A percentile compares a stretch with the other conserved stretches of the same genome.
These are phyloP conservation scores for Dioscorea alata DNA, from an alignment of 106 monocot genomes.

Conservation along the genomic window DNA sequence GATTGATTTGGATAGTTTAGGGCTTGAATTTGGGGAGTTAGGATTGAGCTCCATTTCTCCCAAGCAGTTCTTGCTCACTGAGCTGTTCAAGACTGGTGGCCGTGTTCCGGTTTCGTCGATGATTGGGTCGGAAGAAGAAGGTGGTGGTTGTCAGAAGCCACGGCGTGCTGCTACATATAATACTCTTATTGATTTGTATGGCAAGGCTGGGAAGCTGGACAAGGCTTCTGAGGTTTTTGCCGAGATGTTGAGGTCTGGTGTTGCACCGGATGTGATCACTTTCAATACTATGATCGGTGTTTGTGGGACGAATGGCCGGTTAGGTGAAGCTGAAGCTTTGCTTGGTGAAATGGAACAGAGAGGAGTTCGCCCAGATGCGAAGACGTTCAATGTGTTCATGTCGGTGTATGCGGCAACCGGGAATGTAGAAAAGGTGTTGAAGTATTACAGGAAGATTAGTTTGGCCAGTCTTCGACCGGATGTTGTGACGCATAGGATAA, in stretches of 20 bases:
- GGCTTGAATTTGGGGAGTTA: not conserved
- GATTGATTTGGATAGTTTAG: constrained; percentile 32
- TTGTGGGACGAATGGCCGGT: constrained; percentile 42
- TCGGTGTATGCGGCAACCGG: constrained; percentile 38
- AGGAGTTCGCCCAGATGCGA: constrained; percentile 49
- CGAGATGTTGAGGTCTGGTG: constrained; percentile 53
- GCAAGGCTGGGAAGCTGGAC: constrained; percentile 61
- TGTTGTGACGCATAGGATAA: constrained; percentile 50
- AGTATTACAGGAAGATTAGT: constrained; percentile 38
- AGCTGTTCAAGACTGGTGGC: constrained; percentile 46
- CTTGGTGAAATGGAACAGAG: constrained; percentile 64
- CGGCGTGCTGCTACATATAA: constrained; percentile 72
- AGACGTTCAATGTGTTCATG: constrained; percentile 86
- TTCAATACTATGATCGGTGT: constrained; percentile 84
- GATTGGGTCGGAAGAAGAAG: not conserved
- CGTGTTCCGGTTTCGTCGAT: constrained; percentile 9
- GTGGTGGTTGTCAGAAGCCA: constrained; percentile 27
- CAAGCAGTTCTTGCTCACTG: constrained; percentile 62
- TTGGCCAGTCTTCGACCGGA: constrained; percentile 40
- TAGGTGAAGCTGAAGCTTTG: constrained; percentile 56
- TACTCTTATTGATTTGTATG: constrained; percentile 78
- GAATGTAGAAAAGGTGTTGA: constrained; percentile 21
- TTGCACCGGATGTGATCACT: constrained; percentile 60
- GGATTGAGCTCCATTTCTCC: constrained; percentile 11
- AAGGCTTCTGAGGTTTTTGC: constrained; percentile 60